Evolutionary conservation across 2,329 filamentous ascomycete genomes (phyloP).

Genomic region (Venturia carpophila): DNA sequence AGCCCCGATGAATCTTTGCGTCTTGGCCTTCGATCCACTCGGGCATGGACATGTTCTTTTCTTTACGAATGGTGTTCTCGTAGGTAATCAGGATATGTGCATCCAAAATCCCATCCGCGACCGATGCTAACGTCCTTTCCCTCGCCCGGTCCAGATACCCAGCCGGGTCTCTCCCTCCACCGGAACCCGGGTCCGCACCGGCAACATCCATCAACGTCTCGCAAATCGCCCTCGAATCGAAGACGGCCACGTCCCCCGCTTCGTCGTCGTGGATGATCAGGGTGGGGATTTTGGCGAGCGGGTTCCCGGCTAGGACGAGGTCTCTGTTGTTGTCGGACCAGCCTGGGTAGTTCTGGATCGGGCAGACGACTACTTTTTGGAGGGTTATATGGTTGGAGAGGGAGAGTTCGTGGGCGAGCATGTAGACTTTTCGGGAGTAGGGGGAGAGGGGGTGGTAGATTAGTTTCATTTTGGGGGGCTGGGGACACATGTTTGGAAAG

Average conservation of each 20-base stretch:
- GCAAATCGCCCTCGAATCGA: slow-evolving; percentile 27
- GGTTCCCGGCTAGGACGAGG: slow-evolving; percentile 25
- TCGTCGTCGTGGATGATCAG: slow-evolving; percentile 24
- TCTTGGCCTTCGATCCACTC: slow-evolving; percentile 28
- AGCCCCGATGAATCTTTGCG: slow-evolving; percentile 24
- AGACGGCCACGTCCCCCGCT: slow-evolving; percentile 23
- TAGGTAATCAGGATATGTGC: slow-evolving; percentile 25
- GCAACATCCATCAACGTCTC: slow-evolving; percentile 23
- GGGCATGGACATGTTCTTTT: slow-evolving; percentile 23
- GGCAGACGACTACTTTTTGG: slow-evolving; percentile 28
- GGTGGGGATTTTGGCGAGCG: slow-evolving; percentile 28
- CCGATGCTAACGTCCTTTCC: slow-evolving; percentile 24
- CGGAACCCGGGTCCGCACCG: not conserved
- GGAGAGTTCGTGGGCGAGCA: slow-evolving; percentile 26
- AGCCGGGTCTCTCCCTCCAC: not conserved
- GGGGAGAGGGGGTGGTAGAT: slow-evolving; percentile 28
- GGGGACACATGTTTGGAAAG: not conserved
- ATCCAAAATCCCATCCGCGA: slow-evolving; percentile 28
- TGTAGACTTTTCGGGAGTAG: slow-evolving; percentile 27
- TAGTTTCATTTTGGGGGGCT: slow-evolving; percentile 23
- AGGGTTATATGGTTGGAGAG: slow-evolving; percentile 25
- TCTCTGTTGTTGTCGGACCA: slow-evolving; percentile 29
- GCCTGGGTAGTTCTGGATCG: slow-evolving; percentile 24
- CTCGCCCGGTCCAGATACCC: slow-evolving; percentile 24
- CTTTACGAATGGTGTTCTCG: slow-evolving; percentile 26